phyloP scores from a whole-genome alignment of 495 filamentous ascomycete species.

The Cenococcum geophilum region DNA sequence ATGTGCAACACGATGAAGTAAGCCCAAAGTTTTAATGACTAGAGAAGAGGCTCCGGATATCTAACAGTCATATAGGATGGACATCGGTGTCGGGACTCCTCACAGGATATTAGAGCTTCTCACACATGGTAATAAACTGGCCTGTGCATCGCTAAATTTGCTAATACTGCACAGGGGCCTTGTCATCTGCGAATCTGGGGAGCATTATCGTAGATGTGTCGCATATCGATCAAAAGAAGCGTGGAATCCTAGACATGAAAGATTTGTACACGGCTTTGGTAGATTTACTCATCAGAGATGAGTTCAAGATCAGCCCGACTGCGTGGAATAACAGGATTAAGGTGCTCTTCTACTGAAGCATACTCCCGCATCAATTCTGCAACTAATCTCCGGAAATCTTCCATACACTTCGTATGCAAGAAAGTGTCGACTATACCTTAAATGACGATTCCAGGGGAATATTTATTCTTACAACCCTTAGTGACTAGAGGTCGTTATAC shows the following conservation, averaged over 20 bases:
- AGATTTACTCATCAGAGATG: constrained; percentile 56
- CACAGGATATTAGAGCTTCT: constrained; percentile 72
- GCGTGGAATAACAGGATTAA: background rate
- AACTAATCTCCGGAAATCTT: too few relatives aligned
- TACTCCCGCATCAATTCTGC: too few relatives aligned
- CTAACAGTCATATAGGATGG: constrained; percentile 47
- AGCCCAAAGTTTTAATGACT: background rate
- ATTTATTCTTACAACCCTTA: too few relatives aligned
- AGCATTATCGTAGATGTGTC: constrained; percentile 84
- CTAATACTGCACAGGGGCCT: constrained; percentile 47
- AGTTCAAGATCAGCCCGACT: constrained; percentile 50
- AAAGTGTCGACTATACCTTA: too few relatives aligned
- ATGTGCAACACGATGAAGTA: constrained; percentile 39
- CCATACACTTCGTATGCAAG: too few relatives aligned
- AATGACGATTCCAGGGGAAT: too few relatives aligned
- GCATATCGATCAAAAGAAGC: constrained; percentile 85
- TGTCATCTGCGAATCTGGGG: constrained; percentile 62
- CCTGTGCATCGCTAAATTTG: constrained; percentile 36
- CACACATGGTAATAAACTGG: constrained; percentile 49
- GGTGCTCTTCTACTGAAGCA: background rate
- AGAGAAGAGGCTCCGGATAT: background rate
- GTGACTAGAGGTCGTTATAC: too few relatives aligned
- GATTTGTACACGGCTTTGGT: constrained; percentile 75
- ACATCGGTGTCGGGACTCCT: constrained; percentile 86
- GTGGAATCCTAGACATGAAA: constrained; percentile 86